Percentiles rank a stretch among this genome's conserved stretches.
Evolutionary conservation across 1,284 basidiomycete genomes (phyloP).

Genomic region (Apiotrichum porosum): DNA sequence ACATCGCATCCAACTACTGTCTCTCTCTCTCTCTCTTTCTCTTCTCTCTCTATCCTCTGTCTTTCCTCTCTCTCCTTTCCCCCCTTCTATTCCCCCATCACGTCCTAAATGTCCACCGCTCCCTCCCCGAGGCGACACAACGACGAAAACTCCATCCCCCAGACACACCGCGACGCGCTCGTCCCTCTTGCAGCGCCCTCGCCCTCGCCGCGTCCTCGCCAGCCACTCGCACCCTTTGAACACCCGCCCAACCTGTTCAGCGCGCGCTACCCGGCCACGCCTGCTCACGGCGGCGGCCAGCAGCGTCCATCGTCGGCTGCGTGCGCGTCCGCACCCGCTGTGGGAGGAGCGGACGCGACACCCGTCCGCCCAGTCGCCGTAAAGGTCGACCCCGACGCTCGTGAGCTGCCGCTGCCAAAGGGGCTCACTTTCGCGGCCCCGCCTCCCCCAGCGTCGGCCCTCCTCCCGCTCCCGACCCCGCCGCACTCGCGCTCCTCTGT

Average conservation of each 20-base stretch:
- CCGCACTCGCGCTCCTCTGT: constrained; percentile 5
- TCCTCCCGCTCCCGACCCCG: constrained; percentile 13
- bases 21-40: not conserved
- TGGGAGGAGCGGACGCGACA: constrained; percentile 7
- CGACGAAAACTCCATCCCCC: constrained; percentile 20
- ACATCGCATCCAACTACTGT: not conserved
- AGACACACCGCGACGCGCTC: constrained; percentile 3
- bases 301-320: constrained; percentile 1
- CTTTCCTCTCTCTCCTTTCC: not conserved
- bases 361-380: constrained; percentile 14
- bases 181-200: not conserved
- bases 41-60: not conserved
- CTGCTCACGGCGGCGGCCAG: constrained; percentile 7
- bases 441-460: constrained; percentile 8
- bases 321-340: not conserved
- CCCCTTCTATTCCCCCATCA: not conserved
- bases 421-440: constrained; percentile 13
- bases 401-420: constrained; percentile 17
- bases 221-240: constrained; percentile 17
- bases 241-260: constrained; percentile 17
- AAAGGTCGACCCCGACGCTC: constrained; percentile 20
- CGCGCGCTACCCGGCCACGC: constrained; percentile 10
- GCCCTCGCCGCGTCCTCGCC: constrained; percentile 15
- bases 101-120: constrained; percentile 11
- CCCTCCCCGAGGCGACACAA: constrained; percentile 14